Base-by-base conservation (phyloP, 129 eudicot genomes). In the Artemisia argyi region DNA sequence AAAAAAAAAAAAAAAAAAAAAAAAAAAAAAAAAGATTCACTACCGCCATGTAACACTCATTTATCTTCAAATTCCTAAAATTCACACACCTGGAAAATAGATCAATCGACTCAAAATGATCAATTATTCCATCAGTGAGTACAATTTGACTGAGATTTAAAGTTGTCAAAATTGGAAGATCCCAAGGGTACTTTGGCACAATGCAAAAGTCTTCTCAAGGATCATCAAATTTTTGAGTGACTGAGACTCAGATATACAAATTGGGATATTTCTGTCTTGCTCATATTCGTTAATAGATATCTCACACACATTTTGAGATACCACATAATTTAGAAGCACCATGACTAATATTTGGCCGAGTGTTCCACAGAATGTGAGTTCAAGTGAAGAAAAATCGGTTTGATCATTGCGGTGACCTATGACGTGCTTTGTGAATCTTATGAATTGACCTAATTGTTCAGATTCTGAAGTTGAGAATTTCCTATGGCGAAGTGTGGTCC, bases 401-500 rank as follows among this genome's bases (percentile, higher is more conserved):
- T n/a, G n/a, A n/a, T n/a, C n/a, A n/a, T n/a, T n/a, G n/a, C n/a
- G n/a, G n/a, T n/a, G n/a, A n/a, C n/a, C n/a, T n/a, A n/a, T n/a
- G n/a, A 72, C 76, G 10, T 73, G 68, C 58, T 60, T 73, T 61
- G 68, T 16, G 35, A 73, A 73, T 47, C 68, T 24, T 7, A 5
- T 1, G 50, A 59, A 61, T 10, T 59, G 49, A 47, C 67, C 58
- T 50, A 73, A 47, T 20, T 73, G 26, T 59, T 59, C 59, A 5
- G 61, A 73, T 49, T 73, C 56, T 7, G 60, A 73, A 73, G 68
- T 73, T 26, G 77, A 73, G 60, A 73, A 26, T 22, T 73, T 73
- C 57, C 61, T 61, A 61, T 61, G 59, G 60, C 49, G 69, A 59
- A 73, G 68, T 50, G 69, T 20, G 18, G 69, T 73, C 69, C 77